Base-by-base conservation (phyloP, 139 green algal genomes). In the Chlorella sp. region DNA sequence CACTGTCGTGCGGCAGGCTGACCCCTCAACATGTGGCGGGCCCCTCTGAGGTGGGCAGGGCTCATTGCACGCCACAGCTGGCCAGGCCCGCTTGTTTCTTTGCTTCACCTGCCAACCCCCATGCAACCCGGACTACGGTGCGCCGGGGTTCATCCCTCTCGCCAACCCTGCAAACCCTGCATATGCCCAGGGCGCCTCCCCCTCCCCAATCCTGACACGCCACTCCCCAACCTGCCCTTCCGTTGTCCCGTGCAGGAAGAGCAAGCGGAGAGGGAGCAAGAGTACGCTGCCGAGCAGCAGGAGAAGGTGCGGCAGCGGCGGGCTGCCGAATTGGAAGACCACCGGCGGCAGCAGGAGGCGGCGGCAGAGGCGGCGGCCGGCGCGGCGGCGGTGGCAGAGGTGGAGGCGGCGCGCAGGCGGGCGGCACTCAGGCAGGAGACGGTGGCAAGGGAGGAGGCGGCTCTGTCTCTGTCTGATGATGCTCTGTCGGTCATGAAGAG, bases 361-460 rank as follows among this genome's bases (percentile, higher is more conserved):
- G 82, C 28, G 42, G 83, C 66, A 34, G 64, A 9, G 26, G 64
- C 37, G 48, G 66, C 64, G 15, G 68, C 34, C 9, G 4, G 60
- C 0, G 83, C 64, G 22, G 61, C 15, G 24, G 64, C 39, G 28
- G 39, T 32, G 26, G 83, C 40, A 4, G 32, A 26, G 61, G 82
- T 5, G 34, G 7, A 60, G 34, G 57, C 22, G 82, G 28, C 12
- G 82, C n/a, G 16, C 34, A 66, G 26, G 26, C 83, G 76, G 61
- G 83, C 66, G 37, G n/a, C 28, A 39, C 64, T 86, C 26, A 60
- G 82, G 12, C 19, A 3, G 11, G 60, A 86, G 30, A 2, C 19
- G 9, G 32, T 88, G 83, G 83, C 83, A 14, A 79, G 83, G 19
- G 83, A 88, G 64, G 83, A 88, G 37, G 83, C 83, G 0, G 37